phyloP scores from a whole-genome alignment of 148 eudicot species.

The Bassia scoparia region DNA sequence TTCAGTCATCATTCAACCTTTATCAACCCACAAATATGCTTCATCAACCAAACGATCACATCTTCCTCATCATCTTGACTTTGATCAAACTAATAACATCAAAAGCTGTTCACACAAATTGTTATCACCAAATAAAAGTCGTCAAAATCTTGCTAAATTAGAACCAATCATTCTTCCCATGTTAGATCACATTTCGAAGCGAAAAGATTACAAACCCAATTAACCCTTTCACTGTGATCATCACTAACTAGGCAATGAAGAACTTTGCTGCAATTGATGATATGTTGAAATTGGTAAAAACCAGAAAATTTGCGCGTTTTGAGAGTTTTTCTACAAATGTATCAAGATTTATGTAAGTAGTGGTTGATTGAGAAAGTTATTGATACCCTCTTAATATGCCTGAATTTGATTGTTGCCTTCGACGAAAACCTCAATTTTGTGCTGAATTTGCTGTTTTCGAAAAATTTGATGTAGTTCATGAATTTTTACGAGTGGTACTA shows the following conservation, averaged over 20 bases:
- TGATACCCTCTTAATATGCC: slow-evolving; percentile 76
- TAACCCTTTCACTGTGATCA: slow-evolving; percentile 51
- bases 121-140: slow-evolving; percentile 63
- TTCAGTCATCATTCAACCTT: slow-evolving; percentile 11
- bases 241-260: slow-evolving; percentile 46
- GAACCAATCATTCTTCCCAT: slow-evolving; percentile 51
- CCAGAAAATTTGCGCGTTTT: slow-evolving; percentile 52
- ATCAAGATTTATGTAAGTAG: slow-evolving; percentile 67
- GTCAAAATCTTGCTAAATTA: slow-evolving; percentile 51
- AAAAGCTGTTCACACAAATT: slow-evolving; percentile 57
- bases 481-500: slow-evolving; percentile 48
- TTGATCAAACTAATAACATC: slow-evolving; percentile 10
- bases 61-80: slow-evolving; percentile 9
- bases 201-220: slow-evolving; percentile 77
- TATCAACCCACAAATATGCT: background rate
- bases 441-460: slow-evolving; percentile 54
- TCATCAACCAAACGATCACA: slow-evolving; percentile 5
- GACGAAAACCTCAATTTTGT: slow-evolving; percentile 66
- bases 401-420: slow-evolving; percentile 57
- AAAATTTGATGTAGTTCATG: slow-evolving; percentile 54
- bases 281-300: slow-evolving; percentile 43
- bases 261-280: slow-evolving; percentile 59
- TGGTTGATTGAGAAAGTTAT: slow-evolving; percentile 47
- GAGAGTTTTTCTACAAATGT: slow-evolving; percentile 64
- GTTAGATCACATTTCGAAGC: slow-evolving; percentile 47